Evolutionary conservation across 164 flowering plant genomes (phyloP).

Genomic region (Vitis riparia): DNA sequence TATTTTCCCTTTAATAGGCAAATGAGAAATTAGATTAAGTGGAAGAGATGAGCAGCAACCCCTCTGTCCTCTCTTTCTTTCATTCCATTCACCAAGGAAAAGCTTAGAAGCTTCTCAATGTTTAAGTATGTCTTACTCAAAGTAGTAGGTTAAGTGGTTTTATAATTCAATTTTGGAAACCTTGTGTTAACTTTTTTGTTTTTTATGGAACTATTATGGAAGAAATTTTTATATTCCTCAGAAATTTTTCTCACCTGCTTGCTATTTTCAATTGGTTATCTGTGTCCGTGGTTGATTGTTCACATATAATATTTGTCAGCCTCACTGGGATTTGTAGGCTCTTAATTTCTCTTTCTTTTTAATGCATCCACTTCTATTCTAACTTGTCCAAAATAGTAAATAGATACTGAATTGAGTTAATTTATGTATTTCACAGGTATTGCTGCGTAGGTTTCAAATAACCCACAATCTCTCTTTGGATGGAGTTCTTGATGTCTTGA

Average conservation of each 20-base stretch:
- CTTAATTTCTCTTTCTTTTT: background rate
- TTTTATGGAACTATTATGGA: too few species aligned
- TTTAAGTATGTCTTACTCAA: too few species aligned
- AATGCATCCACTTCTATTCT: background rate
- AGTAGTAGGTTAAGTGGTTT: too few species aligned
- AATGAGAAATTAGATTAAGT: too few species aligned
- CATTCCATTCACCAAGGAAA: too few species aligned
- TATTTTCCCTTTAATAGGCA: too few species aligned
- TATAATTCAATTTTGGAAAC: too few species aligned
- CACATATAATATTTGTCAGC: background rate
- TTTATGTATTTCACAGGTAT: conserved; percentile 48
- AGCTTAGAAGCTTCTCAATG: too few species aligned
- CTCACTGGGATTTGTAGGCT: background rate
- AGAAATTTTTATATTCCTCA: background rate
- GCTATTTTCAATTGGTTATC: background rate
- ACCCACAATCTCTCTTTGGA: conserved; percentile 85
- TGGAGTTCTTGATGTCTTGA: conserved; percentile 87
- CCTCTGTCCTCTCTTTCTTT: too few species aligned
- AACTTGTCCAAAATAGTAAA: background rate
- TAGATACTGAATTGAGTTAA: too few species aligned
- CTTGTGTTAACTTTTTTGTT: too few species aligned
- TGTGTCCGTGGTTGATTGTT: background rate
- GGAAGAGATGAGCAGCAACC: too few species aligned
- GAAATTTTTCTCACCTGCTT: background rate
- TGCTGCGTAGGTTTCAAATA: conserved; percentile 83